Evolutionary conservation across 2,329 filamentous ascomycete genomes (phyloP).

Genomic region (Paraphaeosphaeria minitans): DNA sequence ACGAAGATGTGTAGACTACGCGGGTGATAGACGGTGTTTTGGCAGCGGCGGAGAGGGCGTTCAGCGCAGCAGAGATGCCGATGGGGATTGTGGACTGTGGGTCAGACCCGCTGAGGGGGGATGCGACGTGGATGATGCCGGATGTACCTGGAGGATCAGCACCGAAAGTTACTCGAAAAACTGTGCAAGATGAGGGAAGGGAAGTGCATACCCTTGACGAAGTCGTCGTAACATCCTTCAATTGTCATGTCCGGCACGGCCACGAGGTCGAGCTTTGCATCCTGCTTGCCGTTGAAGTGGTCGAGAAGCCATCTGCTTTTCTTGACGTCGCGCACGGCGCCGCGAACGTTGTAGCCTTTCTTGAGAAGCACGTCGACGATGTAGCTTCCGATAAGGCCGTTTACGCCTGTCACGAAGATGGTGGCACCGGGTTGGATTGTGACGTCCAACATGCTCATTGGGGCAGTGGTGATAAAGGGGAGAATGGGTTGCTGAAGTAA

Average conservation of each 20-base stretch:
- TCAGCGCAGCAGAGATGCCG: slow-evolving; percentile 44
- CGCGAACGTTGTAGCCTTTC: slow-evolving; percentile 43
- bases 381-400: slow-evolving; percentile 43
- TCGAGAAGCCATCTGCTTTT: slow-evolving; percentile 39
- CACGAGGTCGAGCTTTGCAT: slow-evolving; percentile 35
- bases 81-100: slow-evolving; percentile 50
- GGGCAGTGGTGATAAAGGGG: neutral
- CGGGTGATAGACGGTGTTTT: slow-evolving; percentile 50
- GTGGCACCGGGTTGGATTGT: slow-evolving; percentile 29
- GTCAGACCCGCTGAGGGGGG: slow-evolving; percentile 46
- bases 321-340: slow-evolving; percentile 36
- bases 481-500: slow-evolving; percentile 11
- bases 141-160: slow-evolving; percentile 27
- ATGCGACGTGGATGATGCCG: slow-evolving; percentile 55
- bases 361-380: slow-evolving; percentile 38
- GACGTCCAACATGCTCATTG: slow-evolving; percentile 20
- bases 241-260: slow-evolving; percentile 35
- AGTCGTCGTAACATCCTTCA: slow-evolving; percentile 33
- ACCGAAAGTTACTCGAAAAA: neutral
- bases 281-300: slow-evolving; percentile 34
- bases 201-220: slow-evolving; percentile 35
- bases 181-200: neutral
- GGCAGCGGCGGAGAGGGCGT: slow-evolving; percentile 50
- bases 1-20: slow-evolving; percentile 54
- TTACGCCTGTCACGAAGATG: slow-evolving; percentile 44